Conservation (phyloP, 768 basidiomycete species). For the Termitomyces sp. region DNA sequence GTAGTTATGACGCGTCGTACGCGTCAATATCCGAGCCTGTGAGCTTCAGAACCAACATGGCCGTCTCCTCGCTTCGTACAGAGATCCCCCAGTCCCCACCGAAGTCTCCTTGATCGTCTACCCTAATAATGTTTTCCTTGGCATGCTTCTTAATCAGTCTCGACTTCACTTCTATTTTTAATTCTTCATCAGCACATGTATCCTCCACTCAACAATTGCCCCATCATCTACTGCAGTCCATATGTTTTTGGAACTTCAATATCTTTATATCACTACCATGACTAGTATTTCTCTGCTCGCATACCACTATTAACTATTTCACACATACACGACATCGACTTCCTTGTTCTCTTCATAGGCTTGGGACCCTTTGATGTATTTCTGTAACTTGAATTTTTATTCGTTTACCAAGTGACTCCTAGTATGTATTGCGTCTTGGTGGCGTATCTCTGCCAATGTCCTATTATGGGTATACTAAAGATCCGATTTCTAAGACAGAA, state of each 20-base stretch:
- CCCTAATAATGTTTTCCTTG: too few species aligned
- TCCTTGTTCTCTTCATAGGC: background rate
- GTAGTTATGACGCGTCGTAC: slow-evolving; percentile 11
- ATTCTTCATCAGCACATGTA: background rate
- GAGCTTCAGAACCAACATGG: slow-evolving; percentile 38
- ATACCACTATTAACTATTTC: background rate
- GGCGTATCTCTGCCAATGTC: too few species aligned
- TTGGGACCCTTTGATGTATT: background rate
- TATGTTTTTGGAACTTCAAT: background rate
- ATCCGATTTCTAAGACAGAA: too few species aligned
- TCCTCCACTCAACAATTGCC: background rate
- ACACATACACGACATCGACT: background rate
- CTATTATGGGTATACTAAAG: too few species aligned
- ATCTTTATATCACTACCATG: slow-evolving; percentile 2
- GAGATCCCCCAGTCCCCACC: slow-evolving; percentile 34
- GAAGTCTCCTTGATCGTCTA: background rate
- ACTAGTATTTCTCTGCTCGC: background rate
- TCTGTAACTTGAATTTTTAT: background rate
- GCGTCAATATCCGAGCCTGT: slow-evolving; percentile 22
- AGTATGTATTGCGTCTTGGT: background rate
- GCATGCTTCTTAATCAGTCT: background rate
- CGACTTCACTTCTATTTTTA: background rate
- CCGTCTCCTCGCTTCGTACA: slow-evolving; percentile 43
- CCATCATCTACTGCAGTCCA: background rate
- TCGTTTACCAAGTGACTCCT: background rate